Evolutionary conservation across 176 grass and related monocot genomes (phyloP).

Genomic region (Neostapfia colusana): DNA sequence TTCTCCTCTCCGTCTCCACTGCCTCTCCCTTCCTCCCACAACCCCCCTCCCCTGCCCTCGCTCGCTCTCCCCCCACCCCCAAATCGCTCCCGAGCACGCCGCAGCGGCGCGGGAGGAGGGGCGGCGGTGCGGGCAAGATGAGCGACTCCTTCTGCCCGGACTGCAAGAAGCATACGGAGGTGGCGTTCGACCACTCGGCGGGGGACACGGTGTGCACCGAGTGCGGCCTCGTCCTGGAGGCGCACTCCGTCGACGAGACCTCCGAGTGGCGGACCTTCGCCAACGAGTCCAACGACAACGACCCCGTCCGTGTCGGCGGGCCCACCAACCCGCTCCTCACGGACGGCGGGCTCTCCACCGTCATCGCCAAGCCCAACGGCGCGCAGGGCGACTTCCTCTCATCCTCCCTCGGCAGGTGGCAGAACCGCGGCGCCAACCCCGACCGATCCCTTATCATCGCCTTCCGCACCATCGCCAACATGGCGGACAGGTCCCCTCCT

Average conservation of each 20-base stretch:
- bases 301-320: slow-evolving; percentile 79
- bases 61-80: neutral
- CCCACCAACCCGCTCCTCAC: slow-evolving; percentile 75
- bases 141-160: slow-evolving; percentile 80
- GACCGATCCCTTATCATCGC: slow-evolving; percentile 80
- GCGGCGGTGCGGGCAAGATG: slow-evolving; percentile 42
- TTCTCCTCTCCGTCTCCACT: neutral
- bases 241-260: slow-evolving; percentile 87
- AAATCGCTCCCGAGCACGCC: neutral
- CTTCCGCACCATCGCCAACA: slow-evolving; percentile 85
- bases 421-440: slow-evolving; percentile 75
- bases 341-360: slow-evolving; percentile 77
- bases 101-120: neutral
- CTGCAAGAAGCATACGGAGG: slow-evolving; percentile 85
- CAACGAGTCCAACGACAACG: slow-evolving; percentile 86
- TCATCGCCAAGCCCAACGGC: slow-evolving; percentile 89
- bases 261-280: slow-evolving; percentile 93
- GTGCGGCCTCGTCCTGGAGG: slow-evolving; percentile 87
- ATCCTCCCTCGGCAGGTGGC: slow-evolving; percentile 73
- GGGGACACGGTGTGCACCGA: slow-evolving; percentile 92
- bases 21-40: neutral
- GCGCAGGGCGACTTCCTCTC: slow-evolving; percentile 66
- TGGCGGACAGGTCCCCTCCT: slow-evolving; percentile 60
- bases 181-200: slow-evolving; percentile 87
- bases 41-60: slow-evolving; percentile 1